Evolutionary conservation across 768 basidiomycete species (phyloP), one percentile per base, ranked within the genome.

Genomic region (Chalciporus pseudorubinellus): DNA sequence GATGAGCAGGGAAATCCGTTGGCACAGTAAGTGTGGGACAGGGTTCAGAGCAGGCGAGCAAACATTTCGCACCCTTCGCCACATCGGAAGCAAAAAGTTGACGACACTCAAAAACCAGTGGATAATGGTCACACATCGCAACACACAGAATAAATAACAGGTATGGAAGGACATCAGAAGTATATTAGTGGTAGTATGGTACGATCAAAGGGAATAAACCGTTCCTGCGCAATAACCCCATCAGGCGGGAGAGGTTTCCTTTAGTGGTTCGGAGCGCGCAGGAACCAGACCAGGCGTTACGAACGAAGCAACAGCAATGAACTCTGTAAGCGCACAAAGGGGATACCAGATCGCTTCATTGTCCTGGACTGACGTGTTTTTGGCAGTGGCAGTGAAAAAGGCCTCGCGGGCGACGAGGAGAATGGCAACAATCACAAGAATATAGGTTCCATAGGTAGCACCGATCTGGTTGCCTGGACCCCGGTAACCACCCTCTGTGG

Each of bases 341-440:
- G 71, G 70, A 34, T 70, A 72, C 63, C 68, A 71, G 8, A 69
- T 28, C 1, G 48, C 54, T 39, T 72, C 69, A 14, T 65, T 59
- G 38, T 62, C 58, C 44, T 71, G 67, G 4, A 42, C 14, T 0
- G 43, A n/a, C 2, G 20, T 1, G 1, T 63, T 36, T 43, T 36
- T 34, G 22, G 47, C 45, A 6, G 66, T 70, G 6, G 61, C 67
- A 52, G 62, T 44, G 21, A 70, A 62, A 61, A 72, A 71, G 42
- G 57, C 54, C 44, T 71, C 65, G 19, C 67, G 64, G 1, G 44
- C 55, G 41, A 73, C 46, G 20, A 69, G 64, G 26, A 68, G 56
- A 28, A 59, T 4, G 2, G 57, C 50, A 8, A 71, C 58, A 39
- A 46, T 20, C 16, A 61, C n/a, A 13, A 70, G 66, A 46, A 67